Conservation (phyloP, 2,329 filamentous ascomycete species). For the Fusarium ramigenum region DNA sequence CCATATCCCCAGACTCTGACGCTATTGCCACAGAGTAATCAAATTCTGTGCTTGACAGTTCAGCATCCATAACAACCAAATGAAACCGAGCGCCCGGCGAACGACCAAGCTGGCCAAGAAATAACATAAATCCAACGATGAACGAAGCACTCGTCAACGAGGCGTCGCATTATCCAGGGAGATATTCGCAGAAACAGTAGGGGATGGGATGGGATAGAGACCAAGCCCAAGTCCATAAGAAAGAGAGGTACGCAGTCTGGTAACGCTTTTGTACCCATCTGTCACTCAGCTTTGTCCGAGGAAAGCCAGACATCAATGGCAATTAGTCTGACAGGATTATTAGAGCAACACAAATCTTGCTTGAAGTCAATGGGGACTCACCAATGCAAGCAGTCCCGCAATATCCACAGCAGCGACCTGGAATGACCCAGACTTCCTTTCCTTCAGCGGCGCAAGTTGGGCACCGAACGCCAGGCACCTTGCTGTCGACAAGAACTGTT, state of each 20-base stretch:
- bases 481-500: not conserved
- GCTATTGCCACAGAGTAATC: fast-evolving
- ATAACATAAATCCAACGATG: not conserved
- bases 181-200: fast-evolving
- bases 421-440: not conserved
- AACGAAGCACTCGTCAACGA: not conserved
- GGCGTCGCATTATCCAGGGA: not conserved
- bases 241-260: fast-evolving
- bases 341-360: no score
- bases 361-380: not conserved
- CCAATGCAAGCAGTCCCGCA: not conserved
- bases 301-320: not conserved
- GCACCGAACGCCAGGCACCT: not conserved
- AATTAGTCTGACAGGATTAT: no score
- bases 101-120: not conserved
- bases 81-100: fast-evolving
- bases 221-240: no score
- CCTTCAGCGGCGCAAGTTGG: not conserved
- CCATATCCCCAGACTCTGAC: fast-evolving
- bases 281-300: not conserved
- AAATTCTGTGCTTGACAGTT: not conserved
- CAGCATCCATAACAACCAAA: not conserved
- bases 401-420: not conserved
- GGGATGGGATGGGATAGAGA: no score
- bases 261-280: fast-evolving